Percentiles rank a stretch among this genome's conserved stretches.
Evolutionary conservation across 768 basidiomycete species (phyloP).

Genomic region (Leccinum disarticulatum): DNA sequence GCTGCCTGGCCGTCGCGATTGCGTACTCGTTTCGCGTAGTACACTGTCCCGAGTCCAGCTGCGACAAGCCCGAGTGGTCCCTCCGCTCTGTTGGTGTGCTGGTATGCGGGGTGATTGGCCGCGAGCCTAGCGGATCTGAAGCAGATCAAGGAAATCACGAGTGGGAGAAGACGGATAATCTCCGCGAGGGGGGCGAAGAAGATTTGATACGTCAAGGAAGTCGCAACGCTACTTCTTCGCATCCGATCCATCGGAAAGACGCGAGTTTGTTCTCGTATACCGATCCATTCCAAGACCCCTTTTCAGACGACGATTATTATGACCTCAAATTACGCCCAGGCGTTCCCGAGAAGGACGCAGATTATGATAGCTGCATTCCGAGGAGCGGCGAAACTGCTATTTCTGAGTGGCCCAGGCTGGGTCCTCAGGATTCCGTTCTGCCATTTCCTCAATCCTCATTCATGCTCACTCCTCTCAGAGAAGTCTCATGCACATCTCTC

Average conservation of each 20-base stretch:
- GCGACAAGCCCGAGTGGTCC: slow-evolving; percentile 61
- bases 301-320: slow-evolving; percentile 20
- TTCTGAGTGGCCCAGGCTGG: slow-evolving; percentile 17
- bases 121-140: slow-evolving; percentile 28
- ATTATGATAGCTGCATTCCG: slow-evolving; percentile 16
- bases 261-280: slow-evolving; percentile 37
- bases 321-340: slow-evolving; percentile 11
- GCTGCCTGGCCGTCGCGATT: slow-evolving; percentile 4
- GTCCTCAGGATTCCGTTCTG: slow-evolving; percentile 11
- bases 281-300: slow-evolving; percentile 44
- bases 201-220: too few species aligned
- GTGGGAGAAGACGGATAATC: slow-evolving; percentile 22
- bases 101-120: slow-evolving; percentile 30
- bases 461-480: slow-evolving; percentile 35
- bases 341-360: slow-evolving; percentile 19
- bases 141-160: slow-evolving; percentile 14
- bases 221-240: not conserved
- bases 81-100: slow-evolving; percentile 40
- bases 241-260: slow-evolving; percentile 13
- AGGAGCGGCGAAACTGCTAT: slow-evolving; percentile 13
- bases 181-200: slow-evolving; percentile 5
- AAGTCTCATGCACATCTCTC: slow-evolving; percentile 15
- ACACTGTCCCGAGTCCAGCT: slow-evolving; percentile 39
- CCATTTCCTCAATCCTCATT: slow-evolving; percentile 24
- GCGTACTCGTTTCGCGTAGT: slow-evolving; percentile 42